These are phyloP conservation scores for Neospora caninum DNA, from an alignment of 169 alveolate species.

Conservation along the genomic window DNA sequence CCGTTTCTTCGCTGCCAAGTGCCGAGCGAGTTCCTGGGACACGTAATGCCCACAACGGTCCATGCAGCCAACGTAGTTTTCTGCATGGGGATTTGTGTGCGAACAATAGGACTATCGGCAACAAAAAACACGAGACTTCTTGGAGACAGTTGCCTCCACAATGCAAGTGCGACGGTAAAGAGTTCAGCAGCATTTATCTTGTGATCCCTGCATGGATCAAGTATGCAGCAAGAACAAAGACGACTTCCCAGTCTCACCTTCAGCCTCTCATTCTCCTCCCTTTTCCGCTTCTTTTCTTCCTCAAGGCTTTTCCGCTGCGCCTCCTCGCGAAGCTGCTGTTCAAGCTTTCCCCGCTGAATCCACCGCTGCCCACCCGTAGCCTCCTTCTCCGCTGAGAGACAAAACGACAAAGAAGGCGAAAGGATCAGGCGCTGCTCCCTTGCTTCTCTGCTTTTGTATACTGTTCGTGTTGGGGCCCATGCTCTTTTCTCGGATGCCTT, in stretches of 20 bases:
- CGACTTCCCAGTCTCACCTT: not conserved
- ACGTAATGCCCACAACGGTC: not conserved
- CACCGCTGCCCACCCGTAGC: not conserved
- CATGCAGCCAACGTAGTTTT: too few relatives aligned
- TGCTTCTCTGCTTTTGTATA: not conserved
- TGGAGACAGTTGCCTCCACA: too few relatives aligned
- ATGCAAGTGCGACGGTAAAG: too few relatives aligned
- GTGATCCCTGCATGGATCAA: too few relatives aligned
- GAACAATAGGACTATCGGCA: too few relatives aligned
- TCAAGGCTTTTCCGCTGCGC: not conserved
- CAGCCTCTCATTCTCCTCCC: constrained; percentile 13
- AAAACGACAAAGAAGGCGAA: not conserved
- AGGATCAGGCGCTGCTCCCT: not conserved
- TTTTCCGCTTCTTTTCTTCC: not conserved
- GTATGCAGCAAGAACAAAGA: too few relatives aligned
- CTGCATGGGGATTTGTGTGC: too few relatives aligned
- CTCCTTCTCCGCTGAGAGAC: constrained; percentile 1
- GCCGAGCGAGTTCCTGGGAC: not conserved
- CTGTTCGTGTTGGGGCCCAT: not conserved
- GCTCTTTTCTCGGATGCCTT: not conserved
- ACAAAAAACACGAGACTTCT: too few relatives aligned
- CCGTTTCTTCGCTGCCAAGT: not conserved
- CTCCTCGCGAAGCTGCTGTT: constrained; percentile 13
- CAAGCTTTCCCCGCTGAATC: constrained; percentile 13
- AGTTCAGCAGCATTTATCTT: too few relatives aligned